Evolutionary conservation across 768 basidiomycete species (phyloP).

Genomic region (Calocybe indica): DNA sequence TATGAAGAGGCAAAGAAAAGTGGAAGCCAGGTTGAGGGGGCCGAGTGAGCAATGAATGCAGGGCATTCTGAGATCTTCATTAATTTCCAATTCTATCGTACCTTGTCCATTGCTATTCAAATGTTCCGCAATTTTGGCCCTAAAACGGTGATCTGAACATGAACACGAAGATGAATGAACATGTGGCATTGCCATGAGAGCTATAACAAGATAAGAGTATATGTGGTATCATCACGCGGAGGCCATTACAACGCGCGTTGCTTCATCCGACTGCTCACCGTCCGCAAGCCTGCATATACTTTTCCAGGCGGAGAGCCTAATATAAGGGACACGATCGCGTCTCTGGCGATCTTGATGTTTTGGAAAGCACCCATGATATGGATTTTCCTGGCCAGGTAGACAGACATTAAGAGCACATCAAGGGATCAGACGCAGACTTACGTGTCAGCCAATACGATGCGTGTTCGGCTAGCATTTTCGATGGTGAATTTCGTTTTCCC

Average conservation of each 20-base stretch:
- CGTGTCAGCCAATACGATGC: slow-evolving; percentile 99
- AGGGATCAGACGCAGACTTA: slow-evolving; percentile 32
- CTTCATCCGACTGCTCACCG: slow-evolving; percentile 88
- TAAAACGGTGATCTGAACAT: too few species aligned
- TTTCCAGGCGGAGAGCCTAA: slow-evolving; percentile 94
- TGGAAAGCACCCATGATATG: slow-evolving; percentile 98
- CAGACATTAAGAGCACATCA: slow-evolving; percentile 5
- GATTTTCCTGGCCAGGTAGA: slow-evolving; percentile 66
- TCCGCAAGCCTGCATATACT: slow-evolving; percentile 86
- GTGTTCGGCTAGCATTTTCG: slow-evolving; percentile 92
- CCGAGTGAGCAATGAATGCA: too few species aligned
- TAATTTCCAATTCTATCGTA: too few species aligned
- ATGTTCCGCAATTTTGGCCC: too few species aligned
- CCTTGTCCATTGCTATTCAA: too few species aligned
- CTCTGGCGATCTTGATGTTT: slow-evolving; percentile 96
- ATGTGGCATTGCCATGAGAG: too few species aligned
- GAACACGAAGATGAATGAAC: too few species aligned
- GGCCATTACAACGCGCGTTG: slow-evolving; percentile 73
- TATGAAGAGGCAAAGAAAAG: slow-evolving; percentile 30
- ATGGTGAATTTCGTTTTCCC: slow-evolving; percentile 99
- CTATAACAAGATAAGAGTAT: too few species aligned
- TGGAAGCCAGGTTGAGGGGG: too few species aligned
- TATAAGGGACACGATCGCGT: slow-evolving; percentile 93
- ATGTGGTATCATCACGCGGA: neutral
- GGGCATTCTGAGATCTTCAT: too few species aligned